Evolutionary conservation across 495 filamentous ascomycete species (phyloP), one percentile per base, ranked within the genome.

Genomic region (Penicillium cinerascens): DNA sequence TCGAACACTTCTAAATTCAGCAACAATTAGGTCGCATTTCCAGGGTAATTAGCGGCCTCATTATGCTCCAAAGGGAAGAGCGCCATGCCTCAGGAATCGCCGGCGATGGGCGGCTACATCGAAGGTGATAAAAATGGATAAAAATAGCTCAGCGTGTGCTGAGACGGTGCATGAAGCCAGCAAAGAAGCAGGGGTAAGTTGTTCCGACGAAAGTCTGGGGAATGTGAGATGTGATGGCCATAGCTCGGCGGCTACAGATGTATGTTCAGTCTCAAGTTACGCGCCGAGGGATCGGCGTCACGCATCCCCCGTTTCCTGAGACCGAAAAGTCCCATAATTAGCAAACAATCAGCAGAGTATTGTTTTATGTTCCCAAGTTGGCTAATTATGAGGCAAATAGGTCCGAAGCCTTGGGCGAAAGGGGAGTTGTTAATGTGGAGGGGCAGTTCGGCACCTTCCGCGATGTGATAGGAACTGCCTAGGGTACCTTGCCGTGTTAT

Each of bases 1-100:
- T 51, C 46, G 48, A 50, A 49, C 53, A 51, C 52, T 66, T 71
- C 69, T 73, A 70, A 66, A 70, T 67, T 67, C 65, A 66, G 70
- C 56, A 75, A 65, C 68, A 64, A 63, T 55, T 66, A 66, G 55
- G 52, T 64, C 55, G 20, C 55, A 61, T 55, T 61, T 55, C 35
- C 29, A 29, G 53, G 52, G 50, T 55, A 66, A 66, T 66, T 66
- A 66, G 52, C 49, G 57, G 63, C 29, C 20, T 56, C 54, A 25
- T 47, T 33, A 10, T 52, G 43, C 45, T 29, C 20, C 27, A 25
- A 22, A 26, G 39, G 36, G 22, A n/a, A n/a, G 50, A 51, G 44
- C 51, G 52, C 49, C 58, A 47, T 62, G 59, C 59, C 52, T 66
- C 54, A 66, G 52, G 36, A 56, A 52, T 61, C 54, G 54, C 51